These are phyloP conservation scores for Polygonum aviculare DNA, from an alignment of 148 eudicot species.

Conservation along the genomic window DNA sequence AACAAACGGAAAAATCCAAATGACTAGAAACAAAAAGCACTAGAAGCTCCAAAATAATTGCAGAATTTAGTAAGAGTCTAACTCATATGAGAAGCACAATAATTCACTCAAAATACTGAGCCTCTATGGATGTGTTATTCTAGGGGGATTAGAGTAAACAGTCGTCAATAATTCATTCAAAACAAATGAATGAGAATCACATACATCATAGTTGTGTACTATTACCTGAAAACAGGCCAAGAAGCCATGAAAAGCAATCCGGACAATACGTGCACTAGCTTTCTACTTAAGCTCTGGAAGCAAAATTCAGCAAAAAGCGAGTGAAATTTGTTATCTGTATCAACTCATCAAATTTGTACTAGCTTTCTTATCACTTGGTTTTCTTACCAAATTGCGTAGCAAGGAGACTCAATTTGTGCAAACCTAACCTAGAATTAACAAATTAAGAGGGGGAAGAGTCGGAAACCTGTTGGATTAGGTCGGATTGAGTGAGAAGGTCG, in stretches of 20 bases:
- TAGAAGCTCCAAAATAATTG: no score
- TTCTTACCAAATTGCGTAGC: not conserved
- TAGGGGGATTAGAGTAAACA: slow-evolving; percentile 50
- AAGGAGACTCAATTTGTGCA: not conserved
- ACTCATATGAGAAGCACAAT: no score
- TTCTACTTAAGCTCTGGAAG: slow-evolving; percentile 77
- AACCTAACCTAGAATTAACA: not conserved
- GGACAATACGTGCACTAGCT: slow-evolving; percentile 83
- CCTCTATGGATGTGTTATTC: slow-evolving; percentile 77
- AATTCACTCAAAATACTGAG: slow-evolving; percentile 95
- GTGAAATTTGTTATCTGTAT: not conserved
- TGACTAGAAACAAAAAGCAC: no score
- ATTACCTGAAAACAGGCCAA: slow-evolving; percentile 93
- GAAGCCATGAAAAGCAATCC: no score
- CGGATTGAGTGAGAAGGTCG: slow-evolving; percentile 39
- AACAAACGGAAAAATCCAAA: no score
- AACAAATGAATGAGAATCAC: not conserved
- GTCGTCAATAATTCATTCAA: slow-evolving; percentile 5
- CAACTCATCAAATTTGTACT: not conserved
- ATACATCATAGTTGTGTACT: not conserved
- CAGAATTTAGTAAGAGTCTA: no score
- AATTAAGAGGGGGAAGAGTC: not conserved
- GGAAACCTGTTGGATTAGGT: slow-evolving; percentile 45
- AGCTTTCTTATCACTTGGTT: not conserved
- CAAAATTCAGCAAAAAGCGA: not conserved